Percentiles rank a stretch among this genome's conserved stretches.
Evolutionary conservation across 1,284 basidiomycete genomes (phyloP).

Genomic region (Flammula alnicola): DNA sequence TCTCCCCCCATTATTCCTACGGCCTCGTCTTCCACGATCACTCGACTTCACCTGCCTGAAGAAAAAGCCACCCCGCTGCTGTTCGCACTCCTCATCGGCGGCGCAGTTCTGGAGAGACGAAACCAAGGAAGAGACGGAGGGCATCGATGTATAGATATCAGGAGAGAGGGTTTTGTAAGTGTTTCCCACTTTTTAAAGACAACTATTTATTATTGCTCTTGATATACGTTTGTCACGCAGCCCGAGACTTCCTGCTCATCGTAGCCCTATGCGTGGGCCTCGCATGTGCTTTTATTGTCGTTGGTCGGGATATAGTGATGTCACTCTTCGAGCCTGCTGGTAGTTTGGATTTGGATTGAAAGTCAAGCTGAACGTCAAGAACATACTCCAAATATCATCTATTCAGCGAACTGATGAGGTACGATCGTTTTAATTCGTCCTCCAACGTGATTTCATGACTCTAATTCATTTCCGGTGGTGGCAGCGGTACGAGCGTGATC

Average conservation of each 20-base stretch:
- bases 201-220: not conserved
- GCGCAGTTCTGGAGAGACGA: slow-evolving; percentile 1
- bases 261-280: slow-evolving; percentile 25
- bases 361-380: too few relatives aligned
- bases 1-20: too few relatives aligned
- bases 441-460: too few relatives aligned
- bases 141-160: not conserved
- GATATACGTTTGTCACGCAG: too few relatives aligned
- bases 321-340: slow-evolving; percentile 7
- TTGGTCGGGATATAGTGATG: slow-evolving; percentile 19
- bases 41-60: slow-evolving; percentile 2
- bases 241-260: slow-evolving; percentile 26
- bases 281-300: slow-evolving; percentile 23
- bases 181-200: not conserved
- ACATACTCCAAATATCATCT: too few relatives aligned
- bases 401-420: too few relatives aligned
- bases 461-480: too few relatives aligned
- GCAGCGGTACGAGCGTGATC: too few relatives aligned
- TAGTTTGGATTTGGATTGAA: slow-evolving; percentile 4
- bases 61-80: too few relatives aligned
- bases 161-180: slow-evolving; percentile 7
- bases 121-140: not conserved
- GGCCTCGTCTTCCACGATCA: not conserved
- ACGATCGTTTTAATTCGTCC: too few relatives aligned
- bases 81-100: slow-evolving; percentile 1